Base-by-base conservation (phyloP, 2,329 filamentous ascomycete species). In the Ophiostoma novo-ulmi region DNA sequence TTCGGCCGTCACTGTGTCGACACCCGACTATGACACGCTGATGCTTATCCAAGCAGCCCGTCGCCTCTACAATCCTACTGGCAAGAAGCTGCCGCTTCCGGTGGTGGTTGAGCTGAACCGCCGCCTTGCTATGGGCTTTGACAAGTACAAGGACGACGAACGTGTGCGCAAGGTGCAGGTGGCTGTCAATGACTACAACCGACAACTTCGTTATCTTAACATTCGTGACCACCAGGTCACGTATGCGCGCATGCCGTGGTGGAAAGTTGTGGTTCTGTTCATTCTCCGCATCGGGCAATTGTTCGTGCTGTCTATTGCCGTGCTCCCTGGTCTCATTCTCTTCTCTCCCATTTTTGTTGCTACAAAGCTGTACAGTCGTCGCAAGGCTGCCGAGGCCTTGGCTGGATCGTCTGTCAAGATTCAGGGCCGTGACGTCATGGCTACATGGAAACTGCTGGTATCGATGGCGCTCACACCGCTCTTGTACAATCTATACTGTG, bases 31-130 rank as follows among this genome's bases (percentile, higher is more conserved):
- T 80, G 94, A 98, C 76, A 98, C 94, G 3, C 84, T 98, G 31
- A 97, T 97, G 94, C 86, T 96, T 75, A 97, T 98, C 72, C 95
- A 98, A 85, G 94, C 94, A 52, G 94, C 94, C 7, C 88, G 95
- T 73, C 88, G 95, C 68, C 84, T 99, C 38, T 99, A 99, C 81
- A 97, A 97, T 77, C 92, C 93, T 13, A 95, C 93, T 68, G 93
- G 93, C 75, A 97, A 94, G 82, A 97, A 97, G 79, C 85, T 98
- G 52, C 94, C 94, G 7, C 85, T 98, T 31, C 93, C 94, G 0
- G 91, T 94, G 77, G 92, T 98, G 11, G 92, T 98, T 41, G 95
- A 99, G 81, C 87, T 99, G 69, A 98, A 98, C 81, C 87, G 94
- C 69, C 89, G 94, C 48, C 85, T 99, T 6, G 91, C 96, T 71